phyloP scores from a whole-genome alignment of 2,329 filamentous ascomycete genomes.

The Periconia sp. region DNA sequence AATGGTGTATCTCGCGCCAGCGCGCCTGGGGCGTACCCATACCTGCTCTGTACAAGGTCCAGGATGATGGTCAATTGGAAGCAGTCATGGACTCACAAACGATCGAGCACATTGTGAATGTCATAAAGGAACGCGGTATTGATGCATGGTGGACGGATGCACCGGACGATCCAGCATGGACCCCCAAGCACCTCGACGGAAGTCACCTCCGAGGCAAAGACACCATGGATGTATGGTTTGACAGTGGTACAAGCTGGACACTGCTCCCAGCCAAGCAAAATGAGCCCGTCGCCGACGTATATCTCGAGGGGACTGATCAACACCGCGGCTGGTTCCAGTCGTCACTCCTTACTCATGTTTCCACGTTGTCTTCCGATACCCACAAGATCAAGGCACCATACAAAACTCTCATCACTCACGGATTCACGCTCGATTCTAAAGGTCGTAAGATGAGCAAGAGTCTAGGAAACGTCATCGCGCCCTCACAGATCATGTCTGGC shows the following conservation, averaged over 20 bases:
- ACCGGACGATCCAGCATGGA: conserved; percentile 74
- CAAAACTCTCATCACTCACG: conserved; percentile 88
- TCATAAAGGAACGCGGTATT: conserved; percentile 76
- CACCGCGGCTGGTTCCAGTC: conserved; percentile 99
- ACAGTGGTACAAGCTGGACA: conserved; percentile 94
- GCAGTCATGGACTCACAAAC: conserved; percentile 78
- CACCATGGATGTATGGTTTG: conserved; percentile 99
- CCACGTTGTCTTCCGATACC: conserved; percentile 51
- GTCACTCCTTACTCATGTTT: conserved; percentile 83
- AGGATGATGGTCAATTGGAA: conserved; percentile 58
- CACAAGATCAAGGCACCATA: conserved; percentile 65
- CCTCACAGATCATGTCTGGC: conserved; percentile 82
- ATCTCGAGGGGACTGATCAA: conserved; percentile 92
- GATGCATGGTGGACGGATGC: conserved; percentile 93
- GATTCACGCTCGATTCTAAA: conserved; percentile 84
- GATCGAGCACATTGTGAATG: conserved; percentile 79
- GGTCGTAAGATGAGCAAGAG: conserved; percentile 99
- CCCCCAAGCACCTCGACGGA: conserved; percentile 63
- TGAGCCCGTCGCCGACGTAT: conserved; percentile 71
- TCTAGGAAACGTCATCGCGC: conserved; percentile 82
- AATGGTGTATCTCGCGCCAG: conserved; percentile 98
- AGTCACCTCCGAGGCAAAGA: conserved; percentile 77
- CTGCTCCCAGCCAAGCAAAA: conserved; percentile 34
- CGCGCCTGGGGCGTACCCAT: conserved; percentile 97
- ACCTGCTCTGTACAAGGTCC: conserved; percentile 75